Evolutionary conservation across 768 basidiomycete species (phyloP), one percentile per base, ranked within the genome.

Genomic region (Suillus hirtellus): DNA sequence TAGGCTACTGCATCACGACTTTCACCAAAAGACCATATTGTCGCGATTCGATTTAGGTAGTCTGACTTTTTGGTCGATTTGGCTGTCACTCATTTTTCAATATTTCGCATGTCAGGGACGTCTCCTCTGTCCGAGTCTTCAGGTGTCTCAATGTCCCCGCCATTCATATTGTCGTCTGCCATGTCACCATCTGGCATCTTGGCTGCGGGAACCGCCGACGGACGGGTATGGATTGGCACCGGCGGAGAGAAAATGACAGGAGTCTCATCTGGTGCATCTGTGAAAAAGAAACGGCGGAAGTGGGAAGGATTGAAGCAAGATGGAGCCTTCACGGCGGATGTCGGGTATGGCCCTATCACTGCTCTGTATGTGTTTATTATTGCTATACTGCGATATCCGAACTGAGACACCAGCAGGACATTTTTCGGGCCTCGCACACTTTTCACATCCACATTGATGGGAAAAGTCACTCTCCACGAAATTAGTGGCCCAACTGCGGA

Each of bases 331-430:
- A 68, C 82, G 35, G 66, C 76, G 49, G 82, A 86, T 62, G 79
- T 87, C 19, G 89, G 88, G 1, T 84, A 89, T 63, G 92, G 92
- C 1, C 92, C 92, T 27, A 77, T 94, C 35, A 89, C 90, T 37
- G 35, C 35, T 11, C 35, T 90, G 92, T 92, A 40, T 12, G 4
- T 14, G 1, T 14, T 14, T 7, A 8, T n/a, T 21, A 21, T 9
- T 55, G 35, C 34, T n/a, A 31, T 37, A 56, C 17, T 24, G 60
- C 42, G 40, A 38, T 31, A 21, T 46, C 24, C 46, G 65, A 53
- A 69, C 47, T 43, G n/a, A 50, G 52, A 34, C 47, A 31, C 24
- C 2, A 49, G 1, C 49, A 89, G 89, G 69, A 73, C 79, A 27
- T 90, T 90, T 69, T 71, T 77, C 10, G 79, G 77, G 21, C 63